These are phyloP conservation scores for Nemania bipapillata DNA, from an alignment of 2,329 filamentous ascomycete genomes.

Conservation along the genomic window DNA sequence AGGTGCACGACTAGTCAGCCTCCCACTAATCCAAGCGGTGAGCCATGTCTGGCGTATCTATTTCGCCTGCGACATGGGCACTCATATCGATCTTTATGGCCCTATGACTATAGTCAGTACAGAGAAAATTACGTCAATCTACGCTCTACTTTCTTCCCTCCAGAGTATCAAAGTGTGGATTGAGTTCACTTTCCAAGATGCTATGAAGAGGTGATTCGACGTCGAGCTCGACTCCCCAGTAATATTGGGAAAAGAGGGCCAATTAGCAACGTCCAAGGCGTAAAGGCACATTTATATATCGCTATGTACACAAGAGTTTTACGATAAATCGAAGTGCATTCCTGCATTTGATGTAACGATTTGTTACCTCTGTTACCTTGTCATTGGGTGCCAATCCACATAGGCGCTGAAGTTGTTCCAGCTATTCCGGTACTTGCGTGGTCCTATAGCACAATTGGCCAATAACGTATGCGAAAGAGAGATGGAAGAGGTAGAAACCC, in stretches of 20 bases:
- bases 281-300: constrained; percentile 8
- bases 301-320: constrained; percentile 7
- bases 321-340: neutral
- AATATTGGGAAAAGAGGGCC: constrained; percentile 10
- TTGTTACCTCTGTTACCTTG: neutral
- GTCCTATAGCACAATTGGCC: too few relatives aligned
- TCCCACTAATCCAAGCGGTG: constrained; percentile 4
- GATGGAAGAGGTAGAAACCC: too few relatives aligned
- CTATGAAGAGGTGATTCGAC: constrained; percentile 10
- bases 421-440: too few relatives aligned
- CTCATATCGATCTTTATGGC: constrained; percentile 9
- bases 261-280: constrained; percentile 6
- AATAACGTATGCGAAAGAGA: too few relatives aligned
- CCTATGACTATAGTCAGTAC: constrained; percentile 8
- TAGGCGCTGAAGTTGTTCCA: too few relatives aligned
- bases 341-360: neutral
- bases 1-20: neutral
- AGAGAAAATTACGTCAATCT: constrained; percentile 9
- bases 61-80: constrained; percentile 10
- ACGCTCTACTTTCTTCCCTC: constrained; percentile 5
- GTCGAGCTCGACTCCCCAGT: constrained; percentile 5
- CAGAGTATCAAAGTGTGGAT: constrained; percentile 11
- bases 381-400: too few relatives aligned
- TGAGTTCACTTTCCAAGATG: constrained; percentile 11
- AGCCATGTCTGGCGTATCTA: constrained; percentile 11